Evolutionary conservation across 441 rosid genomes (phyloP), one percentile per base, ranked within the genome.

Genomic region (Corymbia calophylla): DNA sequence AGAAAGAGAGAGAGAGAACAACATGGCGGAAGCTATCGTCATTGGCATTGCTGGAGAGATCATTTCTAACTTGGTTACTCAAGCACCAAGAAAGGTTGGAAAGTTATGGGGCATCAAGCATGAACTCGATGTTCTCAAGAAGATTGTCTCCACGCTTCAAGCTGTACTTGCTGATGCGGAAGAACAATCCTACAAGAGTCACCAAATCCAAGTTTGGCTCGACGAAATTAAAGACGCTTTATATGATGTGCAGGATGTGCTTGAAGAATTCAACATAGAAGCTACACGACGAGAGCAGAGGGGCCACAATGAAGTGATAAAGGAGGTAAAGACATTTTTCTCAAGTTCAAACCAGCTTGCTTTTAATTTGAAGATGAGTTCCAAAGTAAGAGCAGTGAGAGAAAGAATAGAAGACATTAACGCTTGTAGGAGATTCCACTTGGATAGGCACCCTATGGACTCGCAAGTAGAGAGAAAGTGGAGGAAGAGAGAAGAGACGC

Each of bases 401-500:
- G 23, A 17, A 6, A 68, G 7, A 17, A 68, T 68, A 18, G 8
- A 70, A 35, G 1, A 7, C 48, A 5, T 35, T 19, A 19, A 9
- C 0, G 15, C 27, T 3, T 2, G 0, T 2, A 70, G 4, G 27
- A 0, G 0, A 8, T 68, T 18, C 15, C 4, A 0, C 2, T 32
- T 70, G 47, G 7, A 5, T 0, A 14, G 5, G 80, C 47, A 13
- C 4, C 4, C 13, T 0, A 9, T 56, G 29, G 29, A 56, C 9
- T 58, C 15, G 3, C 64, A 3, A 58, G n/a, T 25, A 58, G 7
- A 18, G 27, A 35, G 4, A 70, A 1, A 35, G 48, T 4, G 8
- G 81, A 1, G 8, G 27, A 19, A 70, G 4, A 70, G 48, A 35
- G 48, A 70, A 19, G 81, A 35, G 48, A 70, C 48, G 0, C 27